Evolutionary conservation across 768 basidiomycete genomes (phyloP), one percentile per base, ranked within the genome.

Genomic region (Scleroderma citrinum): DNA sequence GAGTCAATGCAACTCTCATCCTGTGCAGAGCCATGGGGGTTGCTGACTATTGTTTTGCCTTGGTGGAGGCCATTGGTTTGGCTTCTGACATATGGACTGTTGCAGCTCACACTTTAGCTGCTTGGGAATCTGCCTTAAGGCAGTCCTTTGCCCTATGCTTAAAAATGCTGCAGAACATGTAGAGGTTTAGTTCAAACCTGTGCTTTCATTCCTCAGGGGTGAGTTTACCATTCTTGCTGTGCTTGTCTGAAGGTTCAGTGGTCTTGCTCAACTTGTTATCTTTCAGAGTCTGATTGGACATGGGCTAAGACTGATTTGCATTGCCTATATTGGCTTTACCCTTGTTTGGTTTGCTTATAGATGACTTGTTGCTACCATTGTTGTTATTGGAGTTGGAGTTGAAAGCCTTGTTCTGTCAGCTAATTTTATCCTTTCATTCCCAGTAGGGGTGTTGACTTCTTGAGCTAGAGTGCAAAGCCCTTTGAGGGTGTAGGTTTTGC

Each of bases 1-100:
- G 38, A 5, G 0, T 39, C 41, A 54, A 50, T 6, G 14, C 37
- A 44, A 38, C 21, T 37, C 30, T 31, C 3, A 29, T 8, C 8
- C 26, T 29, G 26, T 29, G 26, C 8, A 8, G 26, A 29, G 26
- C 8, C 26, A 5, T 0, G 19, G 6, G 32, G 41, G 42, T 24
- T 20, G 23, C 30, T 0, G 14, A 14, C 50, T 52, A 55, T 49
- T 51, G 42, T 51, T 55, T 51, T 38, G 38, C 12, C 47, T 49
- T 5, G 24, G 26, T 29, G 8, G 42, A 43, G 46, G 14, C 44
- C n/a, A 26, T 19, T 2, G 3, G 45, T 42, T 50, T 38, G 16
- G 35, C 3, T 50, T 47, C 45, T 3, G 21, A 41, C 20, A 45
- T 23, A 3, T 0, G 17, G 3, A 21, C 38, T 3, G 14, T 40